Evolutionary conservation across 768 basidiomycete species (phyloP).

Genomic region (Leccinum uliginosum): DNA sequence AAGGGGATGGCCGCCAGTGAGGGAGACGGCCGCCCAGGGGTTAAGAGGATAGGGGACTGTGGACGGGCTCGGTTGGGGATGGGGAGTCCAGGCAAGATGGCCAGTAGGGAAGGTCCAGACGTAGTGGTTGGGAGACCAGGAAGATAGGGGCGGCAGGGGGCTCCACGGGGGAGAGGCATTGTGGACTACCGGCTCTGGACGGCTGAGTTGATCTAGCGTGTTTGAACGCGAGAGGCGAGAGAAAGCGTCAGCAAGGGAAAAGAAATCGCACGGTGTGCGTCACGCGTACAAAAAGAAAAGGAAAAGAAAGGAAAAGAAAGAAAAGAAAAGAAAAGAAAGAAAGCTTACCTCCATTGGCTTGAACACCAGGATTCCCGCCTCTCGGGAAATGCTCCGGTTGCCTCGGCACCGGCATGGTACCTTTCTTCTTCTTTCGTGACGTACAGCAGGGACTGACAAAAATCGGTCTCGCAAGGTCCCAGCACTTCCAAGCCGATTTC

Average conservation of each 20-base stretch:
- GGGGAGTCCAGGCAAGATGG: constrained; percentile 24
- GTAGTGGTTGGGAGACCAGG: constrained; percentile 17
- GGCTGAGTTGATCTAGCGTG: constrained; percentile 5
- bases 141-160: not conserved
- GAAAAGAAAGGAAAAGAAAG: not conserved
- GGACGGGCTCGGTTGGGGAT: constrained; percentile 14
- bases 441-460: constrained; percentile 10
- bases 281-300: not conserved
- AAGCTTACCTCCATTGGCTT: constrained; percentile 14
- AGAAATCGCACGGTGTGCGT: not conserved
- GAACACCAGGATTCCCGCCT: constrained; percentile 20
- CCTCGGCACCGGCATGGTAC: not conserved
- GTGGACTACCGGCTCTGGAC: not conserved
- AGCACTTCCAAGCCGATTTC: not conserved
- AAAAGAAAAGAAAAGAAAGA: not conserved
- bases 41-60: constrained; percentile 1
- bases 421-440: not conserved
- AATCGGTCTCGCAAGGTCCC: constrained; percentile 6
- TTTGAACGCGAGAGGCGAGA: not conserved
- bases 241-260: constrained; percentile 1
- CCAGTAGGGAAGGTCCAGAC: constrained; percentile 25
- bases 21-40: constrained; percentile 14
- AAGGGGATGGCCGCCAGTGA: constrained; percentile 22
- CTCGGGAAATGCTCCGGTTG: constrained; percentile 14
- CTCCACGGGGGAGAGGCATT: constrained; percentile 2